A percentile compares a stretch with the other conserved stretches of the same genome.
phyloP scores from a whole-genome alignment of 2,329 filamentous ascomycete species.

The Cryphonectria naterciae region DNA sequence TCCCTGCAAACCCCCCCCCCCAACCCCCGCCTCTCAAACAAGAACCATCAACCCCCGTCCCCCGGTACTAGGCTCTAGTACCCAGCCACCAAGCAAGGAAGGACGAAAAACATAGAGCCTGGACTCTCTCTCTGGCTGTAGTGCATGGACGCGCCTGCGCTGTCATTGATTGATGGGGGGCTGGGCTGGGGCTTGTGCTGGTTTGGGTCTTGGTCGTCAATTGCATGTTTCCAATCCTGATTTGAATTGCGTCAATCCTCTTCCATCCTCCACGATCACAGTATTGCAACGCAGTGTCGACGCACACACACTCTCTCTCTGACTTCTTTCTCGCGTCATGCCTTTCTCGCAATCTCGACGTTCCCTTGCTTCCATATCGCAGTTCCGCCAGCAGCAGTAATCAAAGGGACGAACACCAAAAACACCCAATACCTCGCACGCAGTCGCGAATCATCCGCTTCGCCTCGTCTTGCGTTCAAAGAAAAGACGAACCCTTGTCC shows the following conservation, averaged over 20 bases:
- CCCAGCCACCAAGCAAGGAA: background rate
- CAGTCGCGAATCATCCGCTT: background rate
- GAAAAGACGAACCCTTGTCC: background rate
- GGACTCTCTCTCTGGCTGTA: background rate
- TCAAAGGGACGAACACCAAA: background rate
- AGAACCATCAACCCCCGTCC: background rate
- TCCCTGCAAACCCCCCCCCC: background rate
- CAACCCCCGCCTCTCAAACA: background rate
- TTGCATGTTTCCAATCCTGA: background rate
- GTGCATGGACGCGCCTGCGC: background rate
- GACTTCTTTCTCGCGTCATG: background rate
- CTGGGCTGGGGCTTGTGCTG: background rate
- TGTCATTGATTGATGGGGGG: background rate
- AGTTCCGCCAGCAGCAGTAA: background rate
- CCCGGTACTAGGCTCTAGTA: background rate
- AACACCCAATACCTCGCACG: background rate
- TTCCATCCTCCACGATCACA: background rate
- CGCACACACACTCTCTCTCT: background rate
- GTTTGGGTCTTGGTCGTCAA: background rate
- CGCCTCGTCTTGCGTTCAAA: background rate
- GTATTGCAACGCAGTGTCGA: background rate
- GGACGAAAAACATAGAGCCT: background rate
- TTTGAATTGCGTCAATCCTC: slow-evolving; percentile 1
- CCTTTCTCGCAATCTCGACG: background rate
- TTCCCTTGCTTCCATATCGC: background rate